Evolutionary conservation across 176 grass and related monocot species (phyloP).

Genomic region (Phyllostachys edulis): DNA sequence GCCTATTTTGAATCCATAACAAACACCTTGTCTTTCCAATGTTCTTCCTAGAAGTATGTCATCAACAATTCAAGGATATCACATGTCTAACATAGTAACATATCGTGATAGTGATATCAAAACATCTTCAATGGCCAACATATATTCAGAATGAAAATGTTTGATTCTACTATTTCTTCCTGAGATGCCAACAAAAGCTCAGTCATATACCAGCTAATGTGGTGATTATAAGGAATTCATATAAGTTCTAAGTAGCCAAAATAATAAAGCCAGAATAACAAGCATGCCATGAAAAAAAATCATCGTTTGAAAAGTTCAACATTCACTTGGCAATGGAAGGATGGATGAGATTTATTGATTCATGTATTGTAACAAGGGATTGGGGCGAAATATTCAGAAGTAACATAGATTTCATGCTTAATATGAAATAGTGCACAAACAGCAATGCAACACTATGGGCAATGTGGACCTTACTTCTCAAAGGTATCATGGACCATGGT

Average conservation of each 20-base stretch:
- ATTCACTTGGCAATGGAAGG: not conserved
- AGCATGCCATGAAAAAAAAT: not conserved
- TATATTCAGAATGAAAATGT: not conserved
- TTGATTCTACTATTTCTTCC: not conserved
- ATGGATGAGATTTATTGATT: not conserved
- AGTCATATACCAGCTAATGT: not conserved
- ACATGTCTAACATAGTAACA: not conserved
- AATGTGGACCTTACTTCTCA: conserved; percentile 67
- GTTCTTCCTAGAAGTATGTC: not conserved
- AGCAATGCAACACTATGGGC: conserved; percentile 7
- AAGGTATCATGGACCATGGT: conserved; percentile 62
- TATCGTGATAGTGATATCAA: not conserved
- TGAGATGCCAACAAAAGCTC: conserved; percentile 1
- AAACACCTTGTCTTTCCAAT: not conserved
- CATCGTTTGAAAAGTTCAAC: not conserved
- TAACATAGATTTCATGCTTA: not conserved
- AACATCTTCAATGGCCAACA: not conserved
- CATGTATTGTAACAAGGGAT: not conserved
- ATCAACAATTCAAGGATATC: not conserved
- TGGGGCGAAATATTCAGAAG: not conserved
- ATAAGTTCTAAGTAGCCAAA: not conserved
- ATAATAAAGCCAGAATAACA: not conserved
- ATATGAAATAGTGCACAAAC: conserved; percentile 16
- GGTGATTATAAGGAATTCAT: not conserved
- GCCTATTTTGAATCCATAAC: not conserved